phyloP scores from a whole-genome alignment of 495 filamentous ascomycete genomes.

The Aspergillus haitiensis region DNA sequence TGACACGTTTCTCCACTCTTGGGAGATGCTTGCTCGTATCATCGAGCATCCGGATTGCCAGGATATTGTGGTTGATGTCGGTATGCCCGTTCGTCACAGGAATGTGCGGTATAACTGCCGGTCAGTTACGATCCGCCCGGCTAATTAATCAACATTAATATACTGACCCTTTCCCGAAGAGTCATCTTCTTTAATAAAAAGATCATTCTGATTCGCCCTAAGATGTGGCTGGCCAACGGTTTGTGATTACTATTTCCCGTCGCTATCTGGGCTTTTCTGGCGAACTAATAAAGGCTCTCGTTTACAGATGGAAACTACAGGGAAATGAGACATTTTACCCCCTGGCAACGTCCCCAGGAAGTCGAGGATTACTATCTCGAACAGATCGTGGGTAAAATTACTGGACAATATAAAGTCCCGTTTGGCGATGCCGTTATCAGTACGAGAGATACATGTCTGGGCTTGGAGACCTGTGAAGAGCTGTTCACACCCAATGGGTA shows the following conservation, averaged over 20 bases:
- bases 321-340: constrained; percentile 60
- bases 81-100: constrained; percentile 63
- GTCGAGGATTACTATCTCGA: constrained; percentile 75
- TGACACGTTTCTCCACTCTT: constrained; percentile 63
- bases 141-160: not conserved
- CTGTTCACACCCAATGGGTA: constrained; percentile 67
- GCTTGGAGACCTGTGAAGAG: constrained; percentile 77
- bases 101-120: constrained; percentile 75
- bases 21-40: constrained; percentile 69
- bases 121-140: constrained; percentile 8
- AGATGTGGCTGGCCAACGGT: constrained; percentile 80
- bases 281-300: not conserved
- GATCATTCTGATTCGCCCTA: constrained; percentile 77
- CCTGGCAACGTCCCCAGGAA: constrained; percentile 58
- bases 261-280: not conserved
- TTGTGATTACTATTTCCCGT: not conserved
- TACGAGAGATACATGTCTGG: constrained; percentile 70
- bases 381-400: constrained; percentile 59
- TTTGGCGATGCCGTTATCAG: constrained; percentile 78
- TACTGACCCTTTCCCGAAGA: constrained; percentile 17
- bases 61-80: constrained; percentile 79
- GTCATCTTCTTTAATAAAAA: constrained; percentile 66
- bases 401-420: constrained; percentile 61
- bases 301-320: constrained; percentile 42
- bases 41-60: constrained; percentile 63